Percentiles rank a stretch among this genome's conserved stretches.
Conservation (phyloP, 192 early-diverging fungal species). For the Backusella macrospora region DNA sequence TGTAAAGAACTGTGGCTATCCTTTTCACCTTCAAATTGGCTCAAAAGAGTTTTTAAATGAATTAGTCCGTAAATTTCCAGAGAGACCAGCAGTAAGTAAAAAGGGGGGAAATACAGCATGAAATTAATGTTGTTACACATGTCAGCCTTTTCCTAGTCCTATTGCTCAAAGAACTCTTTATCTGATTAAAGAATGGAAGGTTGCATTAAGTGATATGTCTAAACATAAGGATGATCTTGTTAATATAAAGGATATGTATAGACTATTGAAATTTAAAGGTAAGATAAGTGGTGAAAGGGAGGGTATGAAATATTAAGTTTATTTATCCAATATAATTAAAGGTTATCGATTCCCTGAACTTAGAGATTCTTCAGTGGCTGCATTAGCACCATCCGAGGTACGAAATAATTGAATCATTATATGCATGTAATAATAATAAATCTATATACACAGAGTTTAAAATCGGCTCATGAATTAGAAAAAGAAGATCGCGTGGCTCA, state of each 20-base stretch:
- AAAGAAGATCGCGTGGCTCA: constrained; percentile 88
- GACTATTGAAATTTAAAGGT: constrained; percentile 88
- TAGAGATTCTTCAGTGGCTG: constrained; percentile 60
- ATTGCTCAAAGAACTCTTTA: constrained; percentile 88
- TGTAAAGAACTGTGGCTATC: constrained; percentile 98
- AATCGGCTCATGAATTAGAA: constrained; percentile 94
- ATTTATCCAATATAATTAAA: constrained; percentile 24
- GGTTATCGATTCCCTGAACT: constrained; percentile 79
- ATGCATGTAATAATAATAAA: not conserved
- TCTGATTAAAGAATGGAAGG: constrained; percentile 94
- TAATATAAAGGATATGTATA: constrained; percentile 95
- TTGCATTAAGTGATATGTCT: constrained; percentile 82
- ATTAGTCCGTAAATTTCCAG: constrained; percentile 91
- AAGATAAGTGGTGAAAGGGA: constrained; percentile 1
- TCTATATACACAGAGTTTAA: constrained; percentile 60
- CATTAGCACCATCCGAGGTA: constrained; percentile 61
- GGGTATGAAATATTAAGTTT: constrained; percentile 9
- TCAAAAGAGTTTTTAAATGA: constrained; percentile 98
- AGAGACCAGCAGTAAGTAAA: constrained; percentile 73
- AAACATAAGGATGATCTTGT: constrained; percentile 92
- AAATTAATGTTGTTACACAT: not conserved
- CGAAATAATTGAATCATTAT: not conserved
- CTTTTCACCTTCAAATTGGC: constrained; percentile 95
- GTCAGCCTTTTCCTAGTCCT: constrained; percentile 61
- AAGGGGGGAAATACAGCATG: too few relatives aligned